Evolutionary conservation across 306 rosid genomes (phyloP), one percentile per base, ranked within the genome.

Genomic region (Clitoria ternatea): DNA sequence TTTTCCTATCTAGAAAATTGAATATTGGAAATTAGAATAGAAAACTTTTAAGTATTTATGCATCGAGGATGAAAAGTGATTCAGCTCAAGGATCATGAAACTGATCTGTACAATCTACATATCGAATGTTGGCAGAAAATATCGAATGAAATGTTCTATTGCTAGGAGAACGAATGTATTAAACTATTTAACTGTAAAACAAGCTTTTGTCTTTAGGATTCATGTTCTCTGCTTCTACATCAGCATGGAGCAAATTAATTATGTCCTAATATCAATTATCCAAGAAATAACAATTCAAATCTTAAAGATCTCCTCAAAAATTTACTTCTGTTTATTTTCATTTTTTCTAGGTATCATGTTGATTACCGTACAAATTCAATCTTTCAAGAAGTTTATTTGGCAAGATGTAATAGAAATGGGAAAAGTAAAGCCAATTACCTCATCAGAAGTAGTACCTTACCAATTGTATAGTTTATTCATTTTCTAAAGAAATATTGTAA

Each of bases 401-500:
- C 50, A 37, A 42, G 59, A 61, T 27, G 60, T 44, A 61, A 26
- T 2, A 70, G 36, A 67, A 62, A 61, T 1, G 3, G 3, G 14
- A 12, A 29, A 47, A 33, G 54, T 33, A 66, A 56, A 63, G 26
- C 33, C 39, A 65, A 24, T 30, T 15, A 65, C 36, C 27, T 32
- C 10, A 70, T 65, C 71, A 65, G 39, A 57, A 61, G 54, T 66
- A 54, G 43, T 36, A 37, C 10, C 36, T 56, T 63, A 44, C 15
- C 71, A 65, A 50, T 64, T 74, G 29, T 73, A 27, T 11, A 52
- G 60, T 61, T 26, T 43, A 70, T 11, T 27, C 47, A 14, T 33
- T 76, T 77, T 79, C 48, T 69, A 26, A 62, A 66, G 35, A 74
- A 61, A 59, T 76, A 68, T 73, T 68, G 71, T 64, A 69, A 66